These are phyloP conservation scores for Clitoria ternatea DNA, from an alignment of 306 rosid genomes.

Conservation along the genomic window DNA sequence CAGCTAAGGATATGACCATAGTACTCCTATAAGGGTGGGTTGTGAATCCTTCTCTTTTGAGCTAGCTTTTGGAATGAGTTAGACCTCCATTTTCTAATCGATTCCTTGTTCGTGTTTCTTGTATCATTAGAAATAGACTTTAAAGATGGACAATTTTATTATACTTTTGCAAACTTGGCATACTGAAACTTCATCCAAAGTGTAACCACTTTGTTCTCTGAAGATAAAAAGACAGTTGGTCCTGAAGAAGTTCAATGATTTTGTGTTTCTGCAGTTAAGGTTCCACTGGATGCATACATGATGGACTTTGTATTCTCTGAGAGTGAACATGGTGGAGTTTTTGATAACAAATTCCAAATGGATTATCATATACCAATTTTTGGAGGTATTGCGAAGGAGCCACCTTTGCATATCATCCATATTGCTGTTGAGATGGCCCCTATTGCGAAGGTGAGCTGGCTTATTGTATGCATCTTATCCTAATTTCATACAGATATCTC, in stretches of 20 bases:
- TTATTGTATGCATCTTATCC: slow-evolving; percentile 5
- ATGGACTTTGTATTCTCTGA: slow-evolving; percentile 99
- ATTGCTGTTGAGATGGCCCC: slow-evolving; percentile 98
- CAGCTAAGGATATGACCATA: too few relatives aligned
- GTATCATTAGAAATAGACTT: background rate
- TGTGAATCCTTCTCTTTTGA: too few relatives aligned
- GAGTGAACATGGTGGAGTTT: slow-evolving; percentile 71
- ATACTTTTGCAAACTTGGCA: background rate
- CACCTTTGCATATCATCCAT: slow-evolving; percentile 92
- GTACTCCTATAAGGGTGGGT: too few relatives aligned
- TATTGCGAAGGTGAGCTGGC: slow-evolving; percentile 71
- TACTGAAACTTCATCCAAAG: slow-evolving; percentile 4
- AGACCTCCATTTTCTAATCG: too few relatives aligned
- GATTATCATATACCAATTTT: slow-evolving; percentile 89
- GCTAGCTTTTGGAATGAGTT: too few relatives aligned
- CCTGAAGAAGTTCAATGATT: slow-evolving; percentile 25
- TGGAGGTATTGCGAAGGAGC: slow-evolving; percentile 78
- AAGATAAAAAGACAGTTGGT: slow-evolving; percentile 7
- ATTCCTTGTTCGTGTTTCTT: slow-evolving; percentile 4
- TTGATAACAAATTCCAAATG: slow-evolving; percentile 82
- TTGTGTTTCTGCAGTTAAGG: slow-evolving; percentile 66
- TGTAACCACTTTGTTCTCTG: slow-evolving; percentile 13
- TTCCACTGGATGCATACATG: slow-evolving; percentile 86
- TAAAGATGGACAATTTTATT: background rate
- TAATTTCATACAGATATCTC: background rate